Evolutionary conservation across 1,284 basidiomycete species (phyloP).

Genomic region (Butyriboletus appendiculatus): DNA sequence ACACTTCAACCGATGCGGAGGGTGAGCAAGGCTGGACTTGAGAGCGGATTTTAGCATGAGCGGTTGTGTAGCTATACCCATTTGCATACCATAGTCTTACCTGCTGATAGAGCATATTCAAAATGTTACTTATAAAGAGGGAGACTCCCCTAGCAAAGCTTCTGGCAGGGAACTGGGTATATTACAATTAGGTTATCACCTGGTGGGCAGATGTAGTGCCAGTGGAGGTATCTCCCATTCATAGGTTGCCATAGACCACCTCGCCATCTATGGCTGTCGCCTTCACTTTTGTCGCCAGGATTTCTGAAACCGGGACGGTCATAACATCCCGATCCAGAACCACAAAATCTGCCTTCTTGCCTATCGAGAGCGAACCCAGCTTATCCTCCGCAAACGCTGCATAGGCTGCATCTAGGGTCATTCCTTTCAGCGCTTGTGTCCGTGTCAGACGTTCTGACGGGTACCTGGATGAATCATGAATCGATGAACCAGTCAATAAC

Average conservation of each 20-base stretch:
- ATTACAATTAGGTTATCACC: not conserved
- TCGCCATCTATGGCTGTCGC: slow-evolving; percentile 76
- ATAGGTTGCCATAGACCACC: slow-evolving; percentile 60
- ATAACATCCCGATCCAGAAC: slow-evolving; percentile 82
- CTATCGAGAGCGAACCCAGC: slow-evolving; percentile 66
- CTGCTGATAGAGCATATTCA: not conserved
- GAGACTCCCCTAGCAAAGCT: not conserved
- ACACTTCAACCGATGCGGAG: slow-evolving; percentile 85
- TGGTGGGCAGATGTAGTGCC: not conserved
- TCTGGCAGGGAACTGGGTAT: not conserved
- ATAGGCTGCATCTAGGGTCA: slow-evolving; percentile 87
- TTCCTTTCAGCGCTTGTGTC: slow-evolving; percentile 75
- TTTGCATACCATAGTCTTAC: slow-evolving; percentile 11
- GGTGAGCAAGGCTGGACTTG: slow-evolving; percentile 88
- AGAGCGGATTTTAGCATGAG: slow-evolving; percentile 45
- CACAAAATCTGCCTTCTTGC: slow-evolving; percentile 87
- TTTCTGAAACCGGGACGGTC: slow-evolving; percentile 57
- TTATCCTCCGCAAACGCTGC: slow-evolving; percentile 78
- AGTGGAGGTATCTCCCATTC: not conserved
- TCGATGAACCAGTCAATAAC: not conserved
- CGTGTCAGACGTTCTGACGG: slow-evolving; percentile 71
- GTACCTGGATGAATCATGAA: slow-evolving; percentile 50
- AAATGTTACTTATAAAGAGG: not conserved
- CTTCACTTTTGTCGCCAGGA: slow-evolving; percentile 54
- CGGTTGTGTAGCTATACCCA: slow-evolving; percentile 14